phyloP scores from a whole-genome alignment of 805 yeast genomes.

The Metschnikowia gelsemii region DNA sequence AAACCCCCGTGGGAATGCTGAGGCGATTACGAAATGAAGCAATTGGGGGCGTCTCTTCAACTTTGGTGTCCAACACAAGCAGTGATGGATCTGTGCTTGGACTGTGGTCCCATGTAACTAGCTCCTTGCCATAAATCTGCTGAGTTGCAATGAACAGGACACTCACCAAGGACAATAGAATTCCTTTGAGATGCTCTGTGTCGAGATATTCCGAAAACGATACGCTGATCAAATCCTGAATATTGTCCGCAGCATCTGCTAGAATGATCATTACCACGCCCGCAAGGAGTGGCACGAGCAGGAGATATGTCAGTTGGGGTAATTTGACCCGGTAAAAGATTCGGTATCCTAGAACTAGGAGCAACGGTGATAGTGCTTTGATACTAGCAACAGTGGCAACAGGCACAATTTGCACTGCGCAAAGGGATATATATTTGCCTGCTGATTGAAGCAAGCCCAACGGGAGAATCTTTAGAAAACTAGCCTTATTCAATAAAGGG shows the following conservation, averaged over 20 bases:
- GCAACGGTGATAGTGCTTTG: conserved; percentile 64
- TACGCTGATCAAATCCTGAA: neutral
- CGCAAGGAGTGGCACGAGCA: conserved; percentile 49
- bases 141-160: conserved; percentile 79
- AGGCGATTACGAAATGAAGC: neutral
- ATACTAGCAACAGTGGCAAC: conserved; percentile 70
- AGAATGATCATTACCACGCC: conserved; percentile 54
- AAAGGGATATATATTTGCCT: conserved; percentile 61
- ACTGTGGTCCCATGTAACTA: conserved; percentile 55
- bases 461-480: conserved; percentile 53
- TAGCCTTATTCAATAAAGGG: conserved; percentile 28
- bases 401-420: conserved; percentile 64
- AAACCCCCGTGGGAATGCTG: neutral
- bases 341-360: conserved; percentile 58
- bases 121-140: conserved; percentile 81
- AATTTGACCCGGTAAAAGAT: conserved; percentile 49
- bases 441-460: conserved; percentile 64
- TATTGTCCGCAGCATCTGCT: conserved; percentile 24
- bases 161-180: conserved; percentile 65
- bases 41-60: neutral
- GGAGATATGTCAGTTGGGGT: conserved; percentile 50
- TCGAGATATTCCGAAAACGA: conserved; percentile 15
- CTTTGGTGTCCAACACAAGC: conserved; percentile 28
- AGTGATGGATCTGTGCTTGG: conserved; percentile 26
- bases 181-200: conserved; percentile 51